Conservation (phyloP, 768 basidiomycete species). For the Naganishia antarctica region DNA sequence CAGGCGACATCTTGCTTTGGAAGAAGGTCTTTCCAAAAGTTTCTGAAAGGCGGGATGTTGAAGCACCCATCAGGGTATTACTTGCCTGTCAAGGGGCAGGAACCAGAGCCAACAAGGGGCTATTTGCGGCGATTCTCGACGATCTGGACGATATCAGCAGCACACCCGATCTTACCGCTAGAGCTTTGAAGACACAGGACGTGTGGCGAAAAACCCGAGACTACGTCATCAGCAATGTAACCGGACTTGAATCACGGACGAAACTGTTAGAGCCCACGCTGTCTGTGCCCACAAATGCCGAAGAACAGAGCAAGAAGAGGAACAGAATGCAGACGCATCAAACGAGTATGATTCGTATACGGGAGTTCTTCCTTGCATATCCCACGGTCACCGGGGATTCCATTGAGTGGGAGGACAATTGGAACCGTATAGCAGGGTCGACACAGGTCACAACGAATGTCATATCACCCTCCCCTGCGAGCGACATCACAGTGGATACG, state of each 20-base stretch:
- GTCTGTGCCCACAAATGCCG: background rate
- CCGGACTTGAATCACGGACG: background rate
- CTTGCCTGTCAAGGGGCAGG: too few relatives aligned
- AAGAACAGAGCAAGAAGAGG: background rate
- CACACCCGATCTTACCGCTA: background rate
- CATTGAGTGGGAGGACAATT: background rate
- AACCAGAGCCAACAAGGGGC: background rate
- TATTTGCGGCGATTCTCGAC: background rate
- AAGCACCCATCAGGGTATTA: too few relatives aligned
- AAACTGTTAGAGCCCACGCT: background rate
- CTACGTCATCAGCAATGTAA: background rate
- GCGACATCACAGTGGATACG: too few relatives aligned
- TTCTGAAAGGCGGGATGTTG: too few relatives aligned
- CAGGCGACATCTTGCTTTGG: too few relatives aligned
- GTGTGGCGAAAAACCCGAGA: background rate
- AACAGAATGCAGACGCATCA: background rate
- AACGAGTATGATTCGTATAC: background rate
- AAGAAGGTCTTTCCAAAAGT: too few relatives aligned
- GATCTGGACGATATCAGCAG: background rate
- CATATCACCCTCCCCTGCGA: too few relatives aligned
- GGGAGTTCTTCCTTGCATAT: background rate
- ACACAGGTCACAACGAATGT: background rate
- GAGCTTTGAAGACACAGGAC: background rate
- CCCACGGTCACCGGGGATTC: background rate
- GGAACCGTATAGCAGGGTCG: background rate